phyloP scores from a whole-genome alignment of 139 green algal genomes.

The Diplosphaera chodatii region DNA sequence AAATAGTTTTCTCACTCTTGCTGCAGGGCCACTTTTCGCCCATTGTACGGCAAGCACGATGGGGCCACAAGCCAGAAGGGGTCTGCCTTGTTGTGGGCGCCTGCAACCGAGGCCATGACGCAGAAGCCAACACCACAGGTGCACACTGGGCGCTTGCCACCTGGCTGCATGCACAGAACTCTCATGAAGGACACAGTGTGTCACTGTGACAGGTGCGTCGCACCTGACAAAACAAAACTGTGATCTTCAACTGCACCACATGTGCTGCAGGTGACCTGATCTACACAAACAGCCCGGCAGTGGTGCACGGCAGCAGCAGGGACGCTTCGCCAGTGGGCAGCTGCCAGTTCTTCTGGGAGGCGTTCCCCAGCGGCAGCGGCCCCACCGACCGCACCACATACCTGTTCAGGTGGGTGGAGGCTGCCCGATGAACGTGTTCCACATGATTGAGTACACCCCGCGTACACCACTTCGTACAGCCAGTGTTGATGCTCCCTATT shows the following conservation, averaged over 20 bases:
- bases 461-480: too few species aligned
- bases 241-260: background rate
- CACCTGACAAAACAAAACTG: too few species aligned
- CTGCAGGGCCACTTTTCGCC: conserved; percentile 26
- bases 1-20: background rate
- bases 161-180: too few species aligned
- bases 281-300: conserved; percentile 35
- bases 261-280: conserved; percentile 69
- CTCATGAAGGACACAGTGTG: too few species aligned
- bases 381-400: conserved; percentile 87
- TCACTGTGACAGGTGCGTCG: too few species aligned
- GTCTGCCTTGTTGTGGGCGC: conserved; percentile 92
- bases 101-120: conserved; percentile 67
- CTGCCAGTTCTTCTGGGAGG: conserved; percentile 86
- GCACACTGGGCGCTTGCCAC: background rate
- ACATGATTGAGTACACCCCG: too few species aligned
- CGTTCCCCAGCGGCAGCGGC: conserved; percentile 73
- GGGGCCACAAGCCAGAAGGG: conserved; percentile 80
- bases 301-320: background rate
- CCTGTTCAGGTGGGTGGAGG: conserved; percentile 86
- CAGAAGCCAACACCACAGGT: conserved; percentile 61
- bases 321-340: conserved; percentile 3
- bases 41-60: conserved; percentile 78
- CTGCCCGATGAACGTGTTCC: too few species aligned
- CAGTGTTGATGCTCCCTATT: too few species aligned